Conservation (phyloP, 192 early-diverging fungal genomes). For the Lunasporangiospora selenospora region DNA sequence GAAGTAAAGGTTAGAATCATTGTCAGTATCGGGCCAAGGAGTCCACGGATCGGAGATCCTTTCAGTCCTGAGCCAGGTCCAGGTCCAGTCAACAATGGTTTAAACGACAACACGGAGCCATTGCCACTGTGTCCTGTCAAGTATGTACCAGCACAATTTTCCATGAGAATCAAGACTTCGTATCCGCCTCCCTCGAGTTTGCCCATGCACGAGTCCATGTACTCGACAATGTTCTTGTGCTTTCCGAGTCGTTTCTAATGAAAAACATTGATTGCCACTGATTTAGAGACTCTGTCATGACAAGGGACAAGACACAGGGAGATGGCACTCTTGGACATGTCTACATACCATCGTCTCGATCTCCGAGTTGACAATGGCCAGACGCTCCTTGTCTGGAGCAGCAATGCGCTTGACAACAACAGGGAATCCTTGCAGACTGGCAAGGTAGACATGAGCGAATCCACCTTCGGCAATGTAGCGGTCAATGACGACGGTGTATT, state of each 20-base stretch:
- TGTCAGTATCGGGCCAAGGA: too few relatives aligned
- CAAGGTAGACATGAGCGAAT: conserved; percentile 92
- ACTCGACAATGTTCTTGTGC: conserved; percentile 85
- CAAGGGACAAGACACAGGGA: background rate
- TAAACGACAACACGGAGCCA: too few relatives aligned
- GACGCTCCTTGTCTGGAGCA: conserved; percentile 68
- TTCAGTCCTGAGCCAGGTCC: too few relatives aligned
- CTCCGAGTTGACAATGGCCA: conserved; percentile 74
- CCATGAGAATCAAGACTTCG: conserved; percentile 90
- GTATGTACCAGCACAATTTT: conserved; percentile 85
- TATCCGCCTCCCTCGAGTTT: conserved; percentile 66
- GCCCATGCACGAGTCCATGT: conserved; percentile 74
- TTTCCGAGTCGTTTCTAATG: conserved; percentile 68
- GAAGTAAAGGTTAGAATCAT: too few relatives aligned
- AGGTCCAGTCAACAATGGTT: too few relatives aligned
- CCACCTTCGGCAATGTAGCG: conserved; percentile 86
- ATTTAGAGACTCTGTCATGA: background rate
- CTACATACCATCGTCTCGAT: conserved; percentile 75
- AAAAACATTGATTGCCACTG: background rate
- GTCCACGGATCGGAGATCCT: too few relatives aligned
- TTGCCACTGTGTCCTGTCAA: too few relatives aligned
- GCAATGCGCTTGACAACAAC: conserved; percentile 87
- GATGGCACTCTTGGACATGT: background rate
- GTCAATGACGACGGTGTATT: conserved; percentile 67
- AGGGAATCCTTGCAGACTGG: conserved; percentile 56